Percentiles rank a stretch among this genome's conserved stretches.
These are phyloP conservation scores for Epichloe elymi DNA, from an alignment of 2,329 filamentous ascomycete genomes.

Conservation along the genomic window DNA sequence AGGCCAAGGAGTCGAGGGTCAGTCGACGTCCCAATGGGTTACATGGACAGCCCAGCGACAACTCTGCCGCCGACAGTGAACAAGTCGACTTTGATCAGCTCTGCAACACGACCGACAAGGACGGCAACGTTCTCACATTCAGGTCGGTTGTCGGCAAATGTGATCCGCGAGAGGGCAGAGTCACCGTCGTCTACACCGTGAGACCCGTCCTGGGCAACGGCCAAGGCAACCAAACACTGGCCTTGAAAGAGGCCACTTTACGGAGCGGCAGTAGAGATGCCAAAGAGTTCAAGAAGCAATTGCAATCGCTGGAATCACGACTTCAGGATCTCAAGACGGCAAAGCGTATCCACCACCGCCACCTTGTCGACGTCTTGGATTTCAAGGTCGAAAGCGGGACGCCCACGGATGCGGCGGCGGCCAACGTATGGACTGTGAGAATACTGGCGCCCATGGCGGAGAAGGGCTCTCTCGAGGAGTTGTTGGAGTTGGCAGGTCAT, in stretches of 20 bases:
- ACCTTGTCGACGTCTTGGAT: conserved; percentile 67
- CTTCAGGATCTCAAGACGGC: conserved; percentile 63
- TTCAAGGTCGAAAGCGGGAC: conserved; percentile 58
- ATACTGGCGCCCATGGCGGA: conserved; percentile 66
- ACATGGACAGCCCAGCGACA: conserved; percentile 15
- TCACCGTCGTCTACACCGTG: conserved; percentile 59
- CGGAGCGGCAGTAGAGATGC: conserved; percentile 43
- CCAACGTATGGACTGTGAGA: conserved; percentile 54
- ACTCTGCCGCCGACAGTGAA: conserved; percentile 16
- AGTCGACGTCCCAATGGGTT: conserved; percentile 37
- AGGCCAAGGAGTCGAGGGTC: conserved; percentile 49
- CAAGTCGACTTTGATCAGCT: conserved; percentile 52
- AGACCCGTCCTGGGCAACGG: conserved; percentile 48
- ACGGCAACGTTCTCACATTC: conserved; percentile 54
- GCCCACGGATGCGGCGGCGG: conserved; percentile 22
- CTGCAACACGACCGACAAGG: conserved; percentile 48
- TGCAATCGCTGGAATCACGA: conserved; percentile 63
- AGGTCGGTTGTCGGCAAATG: conserved; percentile 58
- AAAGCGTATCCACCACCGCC: conserved; percentile 61
- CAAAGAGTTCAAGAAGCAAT: conserved; percentile 57
- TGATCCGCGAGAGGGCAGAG: conserved; percentile 49
- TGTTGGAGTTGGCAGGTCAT: conserved; percentile 65
- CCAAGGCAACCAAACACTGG: conserved; percentile 47
- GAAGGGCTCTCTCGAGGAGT: conserved; percentile 69
- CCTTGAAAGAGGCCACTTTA: conserved; percentile 59